Conservation (phyloP, 768 basidiomycete species). For the Lactifluus piperatus region DNA sequence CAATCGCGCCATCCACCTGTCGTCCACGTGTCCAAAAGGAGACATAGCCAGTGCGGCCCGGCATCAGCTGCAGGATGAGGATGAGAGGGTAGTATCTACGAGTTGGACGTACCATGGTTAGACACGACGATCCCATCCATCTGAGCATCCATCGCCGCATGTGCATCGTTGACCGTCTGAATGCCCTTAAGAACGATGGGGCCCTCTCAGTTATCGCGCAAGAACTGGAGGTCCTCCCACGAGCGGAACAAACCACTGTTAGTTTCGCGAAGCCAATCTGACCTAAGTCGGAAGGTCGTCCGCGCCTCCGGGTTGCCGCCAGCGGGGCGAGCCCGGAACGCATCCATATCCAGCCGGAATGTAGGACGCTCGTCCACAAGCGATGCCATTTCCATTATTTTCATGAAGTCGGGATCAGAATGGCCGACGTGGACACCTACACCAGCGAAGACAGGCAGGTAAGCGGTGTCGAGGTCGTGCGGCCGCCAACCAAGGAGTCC, state of each 20-base stretch:
- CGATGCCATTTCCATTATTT: conserved; percentile 39
- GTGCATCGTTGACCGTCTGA: conserved; percentile 59
- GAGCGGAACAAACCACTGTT: conserved; percentile 53
- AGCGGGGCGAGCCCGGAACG: conserved; percentile 33
- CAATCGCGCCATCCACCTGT: conserved; percentile 71
- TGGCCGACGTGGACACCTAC: conserved; percentile 57
- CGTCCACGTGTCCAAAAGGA: conserved; percentile 47
- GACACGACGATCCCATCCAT: conserved; percentile 72
- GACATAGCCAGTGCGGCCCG: not conserved
- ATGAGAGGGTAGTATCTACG: not conserved
- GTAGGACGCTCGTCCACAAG: conserved; percentile 31
- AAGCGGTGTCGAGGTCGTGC: conserved; percentile 57
- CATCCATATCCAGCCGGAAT: conserved; percentile 53
- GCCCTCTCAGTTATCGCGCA: conserved; percentile 69
- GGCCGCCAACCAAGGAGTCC: conserved; percentile 79
- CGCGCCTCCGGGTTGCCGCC: conserved; percentile 41
- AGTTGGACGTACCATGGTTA: conserved; percentile 56
- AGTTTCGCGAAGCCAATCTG: conserved; percentile 55
- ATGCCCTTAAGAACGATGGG: conserved; percentile 75
- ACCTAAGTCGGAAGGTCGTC: conserved; percentile 40
- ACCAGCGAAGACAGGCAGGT: conserved; percentile 59
- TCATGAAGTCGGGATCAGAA: conserved; percentile 77
- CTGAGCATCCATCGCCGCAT: conserved; percentile 53
- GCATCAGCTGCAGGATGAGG: not conserved
- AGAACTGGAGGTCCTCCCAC: conserved; percentile 65